Evolutionary conservation across 305 asterid species (phyloP).

Genomic region (Coffea humblotiana): DNA sequence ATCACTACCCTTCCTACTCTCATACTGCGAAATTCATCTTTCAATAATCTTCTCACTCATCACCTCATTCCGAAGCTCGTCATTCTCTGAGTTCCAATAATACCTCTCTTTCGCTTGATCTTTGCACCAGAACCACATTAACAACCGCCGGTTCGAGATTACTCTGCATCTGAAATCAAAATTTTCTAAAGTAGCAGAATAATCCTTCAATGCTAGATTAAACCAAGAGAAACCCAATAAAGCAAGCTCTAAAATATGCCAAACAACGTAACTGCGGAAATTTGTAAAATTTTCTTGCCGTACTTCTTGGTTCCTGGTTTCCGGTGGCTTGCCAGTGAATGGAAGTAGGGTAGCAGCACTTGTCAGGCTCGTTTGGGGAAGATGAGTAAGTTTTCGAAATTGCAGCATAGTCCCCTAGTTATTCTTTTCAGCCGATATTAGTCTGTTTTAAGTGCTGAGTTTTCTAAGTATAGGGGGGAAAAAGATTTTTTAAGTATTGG

Average conservation of each 20-base stretch:
- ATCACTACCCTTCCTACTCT: constrained; percentile 53
- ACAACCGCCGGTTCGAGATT: constrained; percentile 77
- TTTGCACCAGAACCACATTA: constrained; percentile 64
- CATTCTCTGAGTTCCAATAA: constrained; percentile 51
- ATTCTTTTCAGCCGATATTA: no score
- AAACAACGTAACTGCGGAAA: not conserved
- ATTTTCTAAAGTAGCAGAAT: constrained; percentile 83
- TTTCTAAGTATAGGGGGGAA: no score
- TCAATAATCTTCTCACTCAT: constrained; percentile 65
- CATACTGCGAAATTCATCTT: constrained; percentile 87
- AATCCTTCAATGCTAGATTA: constrained; percentile 75
- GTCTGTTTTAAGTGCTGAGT: no score
- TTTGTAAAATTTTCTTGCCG: not conserved
- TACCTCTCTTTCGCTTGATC: constrained; percentile 48
- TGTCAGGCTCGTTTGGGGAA: no score
- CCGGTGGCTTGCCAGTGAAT: not conserved
- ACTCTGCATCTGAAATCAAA: constrained; percentile 86
- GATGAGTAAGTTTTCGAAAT: no score
- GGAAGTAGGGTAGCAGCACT: not conserved
- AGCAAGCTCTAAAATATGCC: not conserved
- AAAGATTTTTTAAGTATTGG: no score
- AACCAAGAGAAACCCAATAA: constrained; percentile 24
- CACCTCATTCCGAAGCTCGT: constrained; percentile 46
- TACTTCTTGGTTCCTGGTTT: no score
- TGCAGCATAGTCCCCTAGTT: no score